Base-by-base conservation (phyloP, 108 stramenopile species). In the Cafeteria roenbergensis region DNA sequence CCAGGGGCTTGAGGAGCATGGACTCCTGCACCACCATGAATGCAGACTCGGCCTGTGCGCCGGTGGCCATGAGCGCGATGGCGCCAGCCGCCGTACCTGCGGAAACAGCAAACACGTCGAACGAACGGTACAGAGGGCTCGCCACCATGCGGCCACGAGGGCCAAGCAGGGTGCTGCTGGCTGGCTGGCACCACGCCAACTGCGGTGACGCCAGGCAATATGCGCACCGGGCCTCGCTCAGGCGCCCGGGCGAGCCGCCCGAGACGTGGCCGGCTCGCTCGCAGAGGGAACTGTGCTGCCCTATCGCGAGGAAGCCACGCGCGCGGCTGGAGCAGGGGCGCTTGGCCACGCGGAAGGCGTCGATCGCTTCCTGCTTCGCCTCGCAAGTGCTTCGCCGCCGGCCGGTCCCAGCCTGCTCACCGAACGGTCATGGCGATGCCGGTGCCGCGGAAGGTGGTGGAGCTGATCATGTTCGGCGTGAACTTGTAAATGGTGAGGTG, bases 401-500 rank as follows among this genome's bases (percentile, higher is more conserved):
- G 17, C 30, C 6, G 14, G 12, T 14, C 17, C 57, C 57, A 57
- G 6, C 33, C 6, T 6, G 6, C 57, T 57, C 17, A 57, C 57
- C 33, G 30, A n/a, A 34, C 57, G 33, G 14, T n/a, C 36, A 61
- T 20, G 59, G 2, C 22, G 2, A 61, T 27, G 20, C 59, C 59
- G n/a, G 59, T 61, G 36, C 36, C 59, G 2, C 59, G 59, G 37
- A 61, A 61, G 22, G 30, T 27, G 29, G n/a, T 61, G 22, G 59
- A 61, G 29, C 20, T 61, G 2, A 61, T 61, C 9, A 27, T 27
- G 59, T 61, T 61, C 2, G 30, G 17, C 2, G 24, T 2, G 2
- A 38, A n/a, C 21, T 27, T 12, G 37, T 61, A 61, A 25, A 61
- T 61, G 59, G 59, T 61, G 2, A 61, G n/a, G 30, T 61, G 59